Conservation (phyloP, 1,284 basidiomycete species). For the Sporisorium sorghi region DNA sequence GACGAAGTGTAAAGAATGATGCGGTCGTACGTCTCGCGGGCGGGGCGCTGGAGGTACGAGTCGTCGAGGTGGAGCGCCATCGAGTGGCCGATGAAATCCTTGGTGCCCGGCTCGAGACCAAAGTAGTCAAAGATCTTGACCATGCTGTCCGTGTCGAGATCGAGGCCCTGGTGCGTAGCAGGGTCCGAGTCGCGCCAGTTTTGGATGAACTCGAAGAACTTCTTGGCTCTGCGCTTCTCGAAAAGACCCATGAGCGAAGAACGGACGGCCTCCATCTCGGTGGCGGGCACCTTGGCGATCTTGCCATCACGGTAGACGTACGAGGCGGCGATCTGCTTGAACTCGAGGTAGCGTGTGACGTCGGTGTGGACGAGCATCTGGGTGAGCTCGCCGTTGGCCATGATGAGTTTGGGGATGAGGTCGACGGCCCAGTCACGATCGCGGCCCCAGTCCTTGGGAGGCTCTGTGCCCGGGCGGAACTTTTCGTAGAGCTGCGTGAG, state of each 20-base stretch:
- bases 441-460: constrained; percentile 72
- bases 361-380: constrained; percentile 99
- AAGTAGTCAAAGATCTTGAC: constrained; percentile 88
- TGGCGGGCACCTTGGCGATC: constrained; percentile 98
- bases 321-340: constrained; percentile 99
- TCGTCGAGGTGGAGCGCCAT: constrained; percentile 99
- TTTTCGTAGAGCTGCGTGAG: constrained; percentile 97
- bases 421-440: constrained; percentile 69
- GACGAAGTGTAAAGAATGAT: constrained; percentile 98
- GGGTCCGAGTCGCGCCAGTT: constrained; percentile 94
- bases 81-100: constrained; percentile 99
- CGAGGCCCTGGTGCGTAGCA: constrained; percentile 83
- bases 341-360: constrained; percentile 98
- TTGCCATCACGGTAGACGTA: constrained; percentile 96
- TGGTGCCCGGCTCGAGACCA: constrained; percentile 94
- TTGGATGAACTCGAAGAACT: constrained; percentile 98
- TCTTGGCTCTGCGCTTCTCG: constrained; percentile 97
- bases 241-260: constrained; percentile 97
- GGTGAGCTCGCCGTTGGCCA: constrained; percentile 96
- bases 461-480: constrained; percentile 76
- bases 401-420: constrained; percentile 76
- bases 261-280: constrained; percentile 95
- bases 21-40: constrained; percentile 89
- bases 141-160: constrained; percentile 66
- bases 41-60: constrained; percentile 91